Evolutionary conservation across 148 eudicot species (phyloP).

Genomic region (Rheum nobile): DNA sequence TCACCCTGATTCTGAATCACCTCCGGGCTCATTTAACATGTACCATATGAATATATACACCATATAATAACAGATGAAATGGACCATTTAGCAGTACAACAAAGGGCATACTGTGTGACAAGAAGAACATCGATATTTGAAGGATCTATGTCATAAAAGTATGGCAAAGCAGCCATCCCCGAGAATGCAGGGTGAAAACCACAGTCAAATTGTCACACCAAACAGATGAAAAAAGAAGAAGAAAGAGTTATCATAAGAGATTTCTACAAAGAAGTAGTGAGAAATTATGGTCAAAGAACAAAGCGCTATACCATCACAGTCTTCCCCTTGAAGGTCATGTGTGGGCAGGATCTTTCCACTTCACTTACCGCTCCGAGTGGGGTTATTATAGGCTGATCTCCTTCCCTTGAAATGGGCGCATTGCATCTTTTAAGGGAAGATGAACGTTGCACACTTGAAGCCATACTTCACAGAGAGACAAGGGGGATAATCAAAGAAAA

Average conservation of each 20-base stretch:
- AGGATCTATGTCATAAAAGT: constrained; percentile 95
- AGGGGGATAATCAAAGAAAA: too few species aligned
- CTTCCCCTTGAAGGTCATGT: constrained; percentile 85
- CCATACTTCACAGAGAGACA: constrained; percentile 27
- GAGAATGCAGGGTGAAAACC: constrained; percentile 94
- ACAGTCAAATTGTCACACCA: constrained; percentile 60
- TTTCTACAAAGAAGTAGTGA: not conserved
- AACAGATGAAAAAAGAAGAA: not conserved
- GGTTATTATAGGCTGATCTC: constrained; percentile 65
- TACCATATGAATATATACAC: too few species aligned
- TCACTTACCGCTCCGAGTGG: constrained; percentile 91
- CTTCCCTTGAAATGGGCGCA: constrained; percentile 42
- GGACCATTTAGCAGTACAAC: not conserved
- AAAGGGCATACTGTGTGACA: constrained; percentile 66
- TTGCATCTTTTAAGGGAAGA: constrained; percentile 49
- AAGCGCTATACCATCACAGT: constrained; percentile 48
- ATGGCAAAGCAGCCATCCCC: constrained; percentile 94
- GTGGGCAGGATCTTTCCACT: constrained; percentile 86
- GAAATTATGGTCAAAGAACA: not conserved
- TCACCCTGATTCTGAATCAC: not conserved
- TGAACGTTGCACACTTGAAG: constrained; percentile 41
- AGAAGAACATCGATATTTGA: constrained; percentile 81
- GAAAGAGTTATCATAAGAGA: not conserved
- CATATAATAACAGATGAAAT: too few species aligned
- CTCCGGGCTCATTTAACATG: too few species aligned